These are phyloP conservation scores for Limtongia smithiae DNA, from an alignment of 805 yeast species.

Conservation along the genomic window DNA sequence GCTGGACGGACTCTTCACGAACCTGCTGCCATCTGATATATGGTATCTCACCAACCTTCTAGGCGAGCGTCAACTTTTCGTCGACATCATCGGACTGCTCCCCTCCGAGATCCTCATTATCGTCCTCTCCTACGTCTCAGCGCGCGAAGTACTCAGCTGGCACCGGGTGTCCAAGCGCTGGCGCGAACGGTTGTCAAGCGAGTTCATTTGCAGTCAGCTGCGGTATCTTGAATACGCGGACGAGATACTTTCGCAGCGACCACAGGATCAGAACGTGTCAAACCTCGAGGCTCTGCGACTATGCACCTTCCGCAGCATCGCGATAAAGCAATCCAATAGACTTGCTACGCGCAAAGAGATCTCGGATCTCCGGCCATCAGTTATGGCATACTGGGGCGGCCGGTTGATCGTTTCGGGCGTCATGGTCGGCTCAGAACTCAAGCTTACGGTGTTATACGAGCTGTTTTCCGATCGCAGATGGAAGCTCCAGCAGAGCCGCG, in stretches of 20 bases:
- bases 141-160: conserved; percentile 25
- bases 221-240: conserved; percentile 18
- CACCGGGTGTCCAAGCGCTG: conserved; percentile 26
- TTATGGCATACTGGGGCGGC: conserved; percentile 29
- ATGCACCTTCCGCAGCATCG: conserved; percentile 23
- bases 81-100: conserved; percentile 21
- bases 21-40: conserved; percentile 24
- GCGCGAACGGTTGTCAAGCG: conserved; percentile 19
- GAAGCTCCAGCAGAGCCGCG: conserved; percentile 27
- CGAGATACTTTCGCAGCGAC: conserved; percentile 25
- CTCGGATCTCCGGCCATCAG: conserved; percentile 23
- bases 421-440: conserved; percentile 25
- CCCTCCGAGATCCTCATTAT: conserved; percentile 22
- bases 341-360: conserved; percentile 23
- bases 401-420: conserved; percentile 25
- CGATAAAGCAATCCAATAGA: conserved; percentile 24
- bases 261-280: conserved; percentile 16
- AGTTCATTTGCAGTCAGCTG: conserved; percentile 19
- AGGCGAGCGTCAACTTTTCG: conserved; percentile 24
- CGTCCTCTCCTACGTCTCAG: conserved; percentile 21
- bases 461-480: conserved; percentile 24
- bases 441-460: conserved; percentile 23
- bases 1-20: conserved; percentile 14
- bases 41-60: conserved; percentile 25
- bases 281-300: conserved; percentile 19